Base-by-base conservation (phyloP, 1,284 basidiomycete genomes). In the Cryptococcus sp. region DNA sequence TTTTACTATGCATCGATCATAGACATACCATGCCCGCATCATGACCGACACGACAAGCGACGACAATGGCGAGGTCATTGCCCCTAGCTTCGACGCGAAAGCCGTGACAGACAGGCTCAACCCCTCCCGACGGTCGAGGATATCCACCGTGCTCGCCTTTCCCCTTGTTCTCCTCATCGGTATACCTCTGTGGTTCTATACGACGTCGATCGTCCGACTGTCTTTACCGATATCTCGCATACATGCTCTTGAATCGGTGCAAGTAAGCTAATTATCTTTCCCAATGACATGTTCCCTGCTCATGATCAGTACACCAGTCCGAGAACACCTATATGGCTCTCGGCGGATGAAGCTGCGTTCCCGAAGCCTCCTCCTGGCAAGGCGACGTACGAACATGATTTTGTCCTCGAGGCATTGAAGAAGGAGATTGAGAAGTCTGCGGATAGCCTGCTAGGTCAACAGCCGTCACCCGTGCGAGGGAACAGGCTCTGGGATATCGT, bases 111-210 rank as follows among this genome's bases (percentile, higher is more conserved):
- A 22, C 7, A 9, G 24, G 12, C 42, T 62, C 48, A 71, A 69
- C 49, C 63, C 65, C 18, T 47, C 66, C 1, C 37, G 35, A 2
- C 42, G 21, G 9, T 40, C 50, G 11, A 55, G 67, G 5, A 41
- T 68, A 25, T 37, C 59, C 7, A 58, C 63, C 23, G 51, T 89
- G 49, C 69, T 77, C 5, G 80, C 84, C 0, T 93, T 92, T 68
- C 88, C 88, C 79, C 52, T 79, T 25, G 74, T 88, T 28, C 76
- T 92, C 21, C 54, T 91, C 21, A 71, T 87, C 6, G 82, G 83
- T 1, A 50, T 88, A 18, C 91, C 91, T 4, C 77, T 87, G 39
- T 95, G 91, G 91, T 94, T 87, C 87, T 78, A 76, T 40, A 84
- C 86, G 21, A 94, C 91, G 2, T 86, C 85, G 53, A 91, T 94